These are phyloP conservation scores for Periglandula ipomoeae DNA, from an alignment of 2,329 filamentous ascomycete species.

Conservation along the genomic window DNA sequence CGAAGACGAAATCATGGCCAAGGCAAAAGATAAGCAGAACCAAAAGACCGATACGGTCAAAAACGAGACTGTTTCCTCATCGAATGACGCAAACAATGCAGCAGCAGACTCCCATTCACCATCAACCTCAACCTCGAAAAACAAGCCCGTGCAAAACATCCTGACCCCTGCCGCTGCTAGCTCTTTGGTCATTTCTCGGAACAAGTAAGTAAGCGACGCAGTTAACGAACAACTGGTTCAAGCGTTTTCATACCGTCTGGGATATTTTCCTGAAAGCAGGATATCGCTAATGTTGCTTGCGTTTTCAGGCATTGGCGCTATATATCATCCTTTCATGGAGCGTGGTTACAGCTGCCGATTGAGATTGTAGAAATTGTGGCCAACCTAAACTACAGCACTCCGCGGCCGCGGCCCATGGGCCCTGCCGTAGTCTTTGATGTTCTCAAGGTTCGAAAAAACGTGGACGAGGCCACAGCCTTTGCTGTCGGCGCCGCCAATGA, in stretches of 20 bases:
- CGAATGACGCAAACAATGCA: background rate
- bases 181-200: background rate
- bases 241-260: too few relatives aligned
- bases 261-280: too few relatives aligned
- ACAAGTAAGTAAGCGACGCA: background rate
- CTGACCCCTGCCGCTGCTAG: background rate
- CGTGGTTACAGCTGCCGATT: slow-evolving; percentile 71
- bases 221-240: too few relatives aligned
- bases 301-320: slow-evolving; percentile 67
- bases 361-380: slow-evolving; percentile 73
- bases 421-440: slow-evolving; percentile 76
- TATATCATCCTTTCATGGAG: slow-evolving; percentile 74
- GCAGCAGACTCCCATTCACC: background rate
- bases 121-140: background rate
- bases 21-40: background rate
- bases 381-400: slow-evolving; percentile 69
- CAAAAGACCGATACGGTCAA: background rate
- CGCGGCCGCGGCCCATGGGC: slow-evolving; percentile 67
- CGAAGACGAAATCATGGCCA: too few relatives aligned
- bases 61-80: background rate
- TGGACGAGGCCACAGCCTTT: slow-evolving; percentile 72
- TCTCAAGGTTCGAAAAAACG: slow-evolving; percentile 68
- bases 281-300: background rate
- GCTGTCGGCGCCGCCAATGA: slow-evolving; percentile 70
- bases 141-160: background rate